phyloP scores from a whole-genome alignment of 1,284 basidiomycete species.

The Cryptococcus deneoformans region DNA sequence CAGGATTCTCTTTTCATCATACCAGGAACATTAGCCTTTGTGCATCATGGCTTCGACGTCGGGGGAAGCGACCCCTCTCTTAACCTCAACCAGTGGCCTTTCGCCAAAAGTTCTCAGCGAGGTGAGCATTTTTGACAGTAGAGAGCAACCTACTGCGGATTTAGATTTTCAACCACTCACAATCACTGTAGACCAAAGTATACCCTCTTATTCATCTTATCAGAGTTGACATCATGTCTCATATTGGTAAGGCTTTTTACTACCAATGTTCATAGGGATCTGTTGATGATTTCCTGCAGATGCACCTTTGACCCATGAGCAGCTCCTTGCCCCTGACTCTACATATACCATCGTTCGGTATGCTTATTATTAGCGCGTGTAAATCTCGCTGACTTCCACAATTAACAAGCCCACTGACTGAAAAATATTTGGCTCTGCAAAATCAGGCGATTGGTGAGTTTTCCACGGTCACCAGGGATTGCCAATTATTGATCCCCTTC shows the following conservation, averaged over 20 bases:
- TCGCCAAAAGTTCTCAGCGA: slow-evolving; percentile 32
- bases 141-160: background rate
- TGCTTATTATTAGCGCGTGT: slow-evolving; percentile 4
- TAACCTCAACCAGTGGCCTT: slow-evolving; percentile 21
- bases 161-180: background rate
- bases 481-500: background rate
- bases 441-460: slow-evolving; percentile 46
- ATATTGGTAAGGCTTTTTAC: slow-evolving; percentile 40
- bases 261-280: background rate
- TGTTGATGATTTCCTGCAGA: slow-evolving; percentile 51
- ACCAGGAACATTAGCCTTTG: background rate
- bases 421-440: slow-evolving; percentile 44
- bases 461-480: background rate
- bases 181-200: slow-evolving; percentile 33
- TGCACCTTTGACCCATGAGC: slow-evolving; percentile 69
- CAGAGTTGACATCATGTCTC: slow-evolving; percentile 47
- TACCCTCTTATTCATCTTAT: slow-evolving; percentile 51
- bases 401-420: slow-evolving; percentile 39
- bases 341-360: slow-evolving; percentile 73
- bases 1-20: too few relatives aligned
- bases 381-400: background rate
- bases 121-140: slow-evolving; percentile 15
- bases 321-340: slow-evolving; percentile 76
- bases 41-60: slow-evolving; percentile 51
- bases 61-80: slow-evolving; percentile 32